Evolutionary conservation across 2,329 filamentous ascomycete species (phyloP).

Genomic region (Pseudogymnoascus verrucosus): DNA sequence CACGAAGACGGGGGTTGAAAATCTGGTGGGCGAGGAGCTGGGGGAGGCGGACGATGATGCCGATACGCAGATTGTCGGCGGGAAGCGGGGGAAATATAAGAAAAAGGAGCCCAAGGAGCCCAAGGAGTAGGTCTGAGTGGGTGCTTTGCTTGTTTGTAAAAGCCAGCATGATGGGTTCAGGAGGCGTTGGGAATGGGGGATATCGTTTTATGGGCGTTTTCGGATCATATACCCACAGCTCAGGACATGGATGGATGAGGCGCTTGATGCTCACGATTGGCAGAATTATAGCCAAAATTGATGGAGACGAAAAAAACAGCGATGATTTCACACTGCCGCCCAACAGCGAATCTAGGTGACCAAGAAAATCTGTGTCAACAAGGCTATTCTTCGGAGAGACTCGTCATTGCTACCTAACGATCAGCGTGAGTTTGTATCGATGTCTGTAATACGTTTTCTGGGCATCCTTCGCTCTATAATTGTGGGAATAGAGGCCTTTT

Average conservation of each 20-base stretch:
- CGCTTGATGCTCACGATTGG: not conserved
- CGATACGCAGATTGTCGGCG: conserved; percentile 20
- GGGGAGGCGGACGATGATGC: conserved; percentile 46
- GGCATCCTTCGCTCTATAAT: not conserved
- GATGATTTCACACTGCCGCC: not conserved
- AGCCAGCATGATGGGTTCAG: too few species aligned
- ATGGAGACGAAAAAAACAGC: not conserved
- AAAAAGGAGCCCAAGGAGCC: conserved; percentile 8
- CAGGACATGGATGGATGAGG: not conserved
- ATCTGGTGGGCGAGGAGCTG: conserved; percentile 33
- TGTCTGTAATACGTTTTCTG: not conserved
- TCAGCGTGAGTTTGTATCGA: not conserved
- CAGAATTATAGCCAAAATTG: not conserved
- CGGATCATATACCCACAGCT: conserved; percentile 1
- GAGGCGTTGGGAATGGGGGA: not conserved
- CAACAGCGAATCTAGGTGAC: not conserved
- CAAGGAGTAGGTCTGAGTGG: not conserved
- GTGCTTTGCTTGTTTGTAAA: not conserved
- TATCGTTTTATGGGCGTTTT: not conserved
- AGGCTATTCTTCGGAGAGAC: not conserved
- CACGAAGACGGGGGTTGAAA: conserved; percentile 41
- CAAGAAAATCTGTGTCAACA: not conserved
- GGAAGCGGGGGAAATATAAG: conserved; percentile 13
- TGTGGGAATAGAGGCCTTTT: too few species aligned
- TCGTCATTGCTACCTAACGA: not conserved